These are phyloP conservation scores for Musa beccarii DNA, from an alignment of 176 grass and related monocot species.

Conservation along the genomic window DNA sequence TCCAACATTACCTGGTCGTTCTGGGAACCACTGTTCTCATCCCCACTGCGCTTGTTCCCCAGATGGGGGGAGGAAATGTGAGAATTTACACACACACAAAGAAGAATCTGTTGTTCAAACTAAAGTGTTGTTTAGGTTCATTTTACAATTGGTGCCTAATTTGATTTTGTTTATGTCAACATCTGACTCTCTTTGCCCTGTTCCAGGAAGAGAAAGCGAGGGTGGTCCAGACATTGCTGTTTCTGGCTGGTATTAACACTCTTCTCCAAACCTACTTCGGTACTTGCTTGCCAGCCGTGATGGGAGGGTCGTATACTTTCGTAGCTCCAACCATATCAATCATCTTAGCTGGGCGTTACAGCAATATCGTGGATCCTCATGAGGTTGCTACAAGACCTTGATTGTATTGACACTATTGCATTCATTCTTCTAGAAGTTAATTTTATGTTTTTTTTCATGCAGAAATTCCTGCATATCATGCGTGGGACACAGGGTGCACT, in stretches of 20 bases:
- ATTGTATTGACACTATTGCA: background rate
- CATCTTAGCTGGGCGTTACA: slow-evolving; percentile 79
- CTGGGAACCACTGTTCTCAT: slow-evolving; percentile 89
- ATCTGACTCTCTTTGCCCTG: background rate
- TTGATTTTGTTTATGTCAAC: background rate
- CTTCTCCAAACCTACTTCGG: slow-evolving; percentile 78
- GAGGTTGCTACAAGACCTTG: slow-evolving; percentile 32
- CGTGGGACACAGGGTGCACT: slow-evolving; percentile 79
- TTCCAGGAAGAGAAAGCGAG: slow-evolving; percentile 74
- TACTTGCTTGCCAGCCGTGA: slow-evolving; percentile 69
- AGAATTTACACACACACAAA: slow-evolving; percentile 15
- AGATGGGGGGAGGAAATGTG: slow-evolving; percentile 96
- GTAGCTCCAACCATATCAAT: slow-evolving; percentile 84
- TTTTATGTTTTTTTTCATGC: slow-evolving; percentile 19
- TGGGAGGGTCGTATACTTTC: slow-evolving; percentile 79
- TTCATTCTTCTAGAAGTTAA: slow-evolving; percentile 6
- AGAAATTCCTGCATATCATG: slow-evolving; percentile 95
- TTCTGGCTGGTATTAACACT: slow-evolving; percentile 95
- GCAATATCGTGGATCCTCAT: slow-evolving; percentile 54
- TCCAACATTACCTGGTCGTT: slow-evolving; percentile 97
- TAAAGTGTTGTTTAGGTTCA: background rate
- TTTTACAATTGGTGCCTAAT: background rate
- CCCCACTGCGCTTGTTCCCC: slow-evolving; percentile 87
- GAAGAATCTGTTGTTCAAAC: background rate
- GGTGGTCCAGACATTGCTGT: slow-evolving; percentile 86